phyloP scores from a whole-genome alignment of 2,329 filamentous ascomycete genomes.

The Fusarium sublunatum region DNA sequence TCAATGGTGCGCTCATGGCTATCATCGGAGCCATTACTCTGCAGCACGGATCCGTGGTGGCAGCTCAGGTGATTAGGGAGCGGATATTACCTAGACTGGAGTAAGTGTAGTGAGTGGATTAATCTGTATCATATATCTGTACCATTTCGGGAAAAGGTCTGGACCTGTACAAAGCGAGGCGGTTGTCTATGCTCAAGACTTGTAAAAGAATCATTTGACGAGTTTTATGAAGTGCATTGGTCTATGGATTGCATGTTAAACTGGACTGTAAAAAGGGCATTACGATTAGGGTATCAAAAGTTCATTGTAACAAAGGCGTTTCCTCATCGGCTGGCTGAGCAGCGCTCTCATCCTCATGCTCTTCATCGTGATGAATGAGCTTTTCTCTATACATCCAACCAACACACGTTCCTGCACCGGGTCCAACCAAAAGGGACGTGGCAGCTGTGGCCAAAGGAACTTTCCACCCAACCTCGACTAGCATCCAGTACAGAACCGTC shows the following conservation, averaged over 20 bases:
- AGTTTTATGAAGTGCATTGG: slow-evolving; percentile 12
- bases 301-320: slow-evolving; percentile 50
- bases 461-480: slow-evolving; percentile 62
- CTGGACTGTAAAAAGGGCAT: not conserved
- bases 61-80: slow-evolving; percentile 79
- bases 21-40: slow-evolving; percentile 91
- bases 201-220: slow-evolving; percentile 32
- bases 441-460: slow-evolving; percentile 50
- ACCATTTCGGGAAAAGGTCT: slow-evolving; percentile 45
- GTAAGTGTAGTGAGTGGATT: slow-evolving; percentile 25
- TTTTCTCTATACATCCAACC: slow-evolving; percentile 56
- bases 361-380: slow-evolving; percentile 46
- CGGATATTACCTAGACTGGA: slow-evolving; percentile 69
- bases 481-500: slow-evolving; percentile 65
- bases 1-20: slow-evolving; percentile 83
- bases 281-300: slow-evolving; percentile 8
- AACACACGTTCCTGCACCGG: slow-evolving; percentile 53
- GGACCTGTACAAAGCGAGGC: slow-evolving; percentile 45
- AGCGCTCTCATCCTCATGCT: slow-evolving; percentile 25
- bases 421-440: slow-evolving; percentile 50
- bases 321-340: slow-evolving; percentile 46
- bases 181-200: slow-evolving; percentile 30
- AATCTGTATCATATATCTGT: slow-evolving; percentile 49
- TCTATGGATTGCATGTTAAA: slow-evolving; percentile 21
- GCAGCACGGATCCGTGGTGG: slow-evolving; percentile 83